Evolutionary conservation across 768 basidiomycete genomes (phyloP).

Genomic region (Macrolepiota dolichaula): DNA sequence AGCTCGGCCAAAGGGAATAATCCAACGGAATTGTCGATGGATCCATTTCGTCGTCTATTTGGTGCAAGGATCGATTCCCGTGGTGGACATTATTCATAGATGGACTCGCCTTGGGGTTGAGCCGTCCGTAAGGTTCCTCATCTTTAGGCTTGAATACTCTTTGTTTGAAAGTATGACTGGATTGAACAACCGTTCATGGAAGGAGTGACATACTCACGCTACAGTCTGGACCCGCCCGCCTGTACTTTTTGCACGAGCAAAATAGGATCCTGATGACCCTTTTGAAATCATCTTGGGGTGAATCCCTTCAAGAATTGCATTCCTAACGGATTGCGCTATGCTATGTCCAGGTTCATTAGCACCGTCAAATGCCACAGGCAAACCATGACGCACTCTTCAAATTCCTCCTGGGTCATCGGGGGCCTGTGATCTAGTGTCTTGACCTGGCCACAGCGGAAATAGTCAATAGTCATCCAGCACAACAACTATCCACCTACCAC

Average conservation of each 20-base stretch:
- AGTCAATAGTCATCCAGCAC: slow-evolving; percentile 5
- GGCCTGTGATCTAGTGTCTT: slow-evolving; percentile 82
- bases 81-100: not conserved
- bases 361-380: not conserved
- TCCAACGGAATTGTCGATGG: slow-evolving; percentile 84
- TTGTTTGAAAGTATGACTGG: no score
- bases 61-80: not conserved
- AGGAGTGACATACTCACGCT: slow-evolving; percentile 49
- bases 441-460: slow-evolving; percentile 33
- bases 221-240: slow-evolving; percentile 77
- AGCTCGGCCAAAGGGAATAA: slow-evolving; percentile 86
- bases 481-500: slow-evolving; percentile 30
- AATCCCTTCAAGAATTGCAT: slow-evolving; percentile 70
- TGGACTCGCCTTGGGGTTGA: slow-evolving; percentile 73
- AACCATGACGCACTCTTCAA: slow-evolving; percentile 52
- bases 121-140: slow-evolving; percentile 82
- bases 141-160: slow-evolving; percentile 94
- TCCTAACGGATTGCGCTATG: slow-evolving; percentile 59
- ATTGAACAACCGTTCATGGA: not conserved
- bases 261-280: slow-evolving; percentile 89
- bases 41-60: slow-evolving; percentile 83
- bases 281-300: slow-evolving; percentile 91
- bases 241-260: slow-evolving; percentile 72
- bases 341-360: slow-evolving; percentile 29
- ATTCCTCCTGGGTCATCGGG: slow-evolving; percentile 73